Evolutionary conservation across 257 asterid genomes (phyloP).

Genomic region (Dorcoceras hygrometricum): DNA sequence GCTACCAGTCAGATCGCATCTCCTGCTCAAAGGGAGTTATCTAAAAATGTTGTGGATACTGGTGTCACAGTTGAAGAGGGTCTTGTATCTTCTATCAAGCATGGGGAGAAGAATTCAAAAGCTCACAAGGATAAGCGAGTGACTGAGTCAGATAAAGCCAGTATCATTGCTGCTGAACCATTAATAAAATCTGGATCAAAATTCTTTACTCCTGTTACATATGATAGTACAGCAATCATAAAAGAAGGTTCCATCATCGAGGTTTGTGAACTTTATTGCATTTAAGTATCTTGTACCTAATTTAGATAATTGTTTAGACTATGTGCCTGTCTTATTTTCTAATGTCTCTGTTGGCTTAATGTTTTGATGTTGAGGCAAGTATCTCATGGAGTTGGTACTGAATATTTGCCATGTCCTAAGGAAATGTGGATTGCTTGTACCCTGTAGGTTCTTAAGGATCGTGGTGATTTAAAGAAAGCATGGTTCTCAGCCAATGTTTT

Average conservation of each 20-base stretch:
- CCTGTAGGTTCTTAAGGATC: conserved; percentile 73
- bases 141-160: conserved; percentile 33
- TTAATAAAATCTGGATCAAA: conserved; percentile 33
- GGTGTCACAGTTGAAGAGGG: conserved; percentile 32
- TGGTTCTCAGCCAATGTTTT: conserved; percentile 77
- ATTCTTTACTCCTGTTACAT: conserved; percentile 8
- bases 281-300: not conserved
- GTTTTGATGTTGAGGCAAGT: not conserved
- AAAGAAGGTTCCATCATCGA: conserved; percentile 76
- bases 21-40: conserved; percentile 37
- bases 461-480: conserved; percentile 55
- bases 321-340: conserved; percentile 9
- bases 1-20: conserved; percentile 21
- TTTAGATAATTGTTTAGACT: conserved; percentile 8
- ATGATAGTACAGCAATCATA: conserved; percentile 37
- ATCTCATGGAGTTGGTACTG: conserved; percentile 1
- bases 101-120: conserved; percentile 37
- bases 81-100: conserved; percentile 30
- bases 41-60: conserved; percentile 34
- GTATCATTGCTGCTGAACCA: conserved; percentile 38
- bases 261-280: conserved; percentile 46
- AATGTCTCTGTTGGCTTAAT: conserved; percentile 7
- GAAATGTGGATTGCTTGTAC: conserved; percentile 21
- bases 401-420: conserved; percentile 14
- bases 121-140: conserved; percentile 38